Evolutionary conservation across 352 stramenopile genomes (phyloP).

Genomic region (Globisporangium carolinianum): DNA sequence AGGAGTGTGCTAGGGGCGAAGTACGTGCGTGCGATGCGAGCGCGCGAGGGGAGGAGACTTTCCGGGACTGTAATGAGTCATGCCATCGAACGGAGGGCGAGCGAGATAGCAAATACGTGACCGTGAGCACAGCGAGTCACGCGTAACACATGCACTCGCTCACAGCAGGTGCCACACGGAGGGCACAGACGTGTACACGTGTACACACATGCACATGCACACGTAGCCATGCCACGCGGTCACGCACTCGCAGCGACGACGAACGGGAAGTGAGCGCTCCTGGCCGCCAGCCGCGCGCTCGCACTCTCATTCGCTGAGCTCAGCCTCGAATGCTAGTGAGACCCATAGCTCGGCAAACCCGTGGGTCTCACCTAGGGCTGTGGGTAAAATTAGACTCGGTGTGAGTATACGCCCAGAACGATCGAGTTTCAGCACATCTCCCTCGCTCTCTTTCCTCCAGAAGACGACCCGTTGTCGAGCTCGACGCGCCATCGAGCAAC

Average conservation of each 20-base stretch:
- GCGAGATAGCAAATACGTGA: background rate
- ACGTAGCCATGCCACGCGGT: background rate
- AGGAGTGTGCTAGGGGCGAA: background rate
- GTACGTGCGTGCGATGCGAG: background rate
- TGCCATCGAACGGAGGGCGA: slow-evolving; percentile 1
- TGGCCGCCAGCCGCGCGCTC: no score
- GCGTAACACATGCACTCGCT: background rate
- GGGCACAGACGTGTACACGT: background rate
- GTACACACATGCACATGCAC: background rate
- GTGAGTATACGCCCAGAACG: no score
- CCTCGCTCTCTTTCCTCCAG: no score
- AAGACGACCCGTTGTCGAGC: no score
- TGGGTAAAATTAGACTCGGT: no score
- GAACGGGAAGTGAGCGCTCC: slow-evolving; percentile 24
- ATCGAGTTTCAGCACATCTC: no score
- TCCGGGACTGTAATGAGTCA: slow-evolving; percentile 8
- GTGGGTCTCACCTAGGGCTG: no score
- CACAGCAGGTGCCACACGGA: background rate
- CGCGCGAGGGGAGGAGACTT: background rate
- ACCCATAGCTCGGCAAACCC: no score
- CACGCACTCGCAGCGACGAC: slow-evolving; percentile 15
- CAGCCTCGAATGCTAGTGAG: no score
- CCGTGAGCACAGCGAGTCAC: background rate
- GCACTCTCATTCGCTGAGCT: no score
- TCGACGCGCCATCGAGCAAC: no score